Percentiles rank a stretch among this genome's conserved stretches.
phyloP scores from a whole-genome alignment of 768 basidiomycete species.

The Fistulinella prunicolor region DNA sequence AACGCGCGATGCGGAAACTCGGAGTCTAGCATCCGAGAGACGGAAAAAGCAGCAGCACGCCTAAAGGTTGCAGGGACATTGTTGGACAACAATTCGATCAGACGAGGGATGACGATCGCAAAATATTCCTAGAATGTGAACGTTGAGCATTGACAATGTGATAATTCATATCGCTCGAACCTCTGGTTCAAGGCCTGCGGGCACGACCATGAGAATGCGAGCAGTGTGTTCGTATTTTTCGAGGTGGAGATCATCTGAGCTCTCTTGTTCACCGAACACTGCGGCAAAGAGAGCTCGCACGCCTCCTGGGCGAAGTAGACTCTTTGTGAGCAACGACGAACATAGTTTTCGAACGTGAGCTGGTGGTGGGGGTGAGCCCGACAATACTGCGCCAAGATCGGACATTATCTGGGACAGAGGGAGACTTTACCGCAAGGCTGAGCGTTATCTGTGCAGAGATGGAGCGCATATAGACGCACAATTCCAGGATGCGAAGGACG shows the following conservation, averaged over 20 bases:
- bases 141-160: conserved; percentile 4
- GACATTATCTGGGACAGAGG: conserved; percentile 64
- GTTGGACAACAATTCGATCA: conserved; percentile 49
- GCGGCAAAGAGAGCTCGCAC: conserved; percentile 66
- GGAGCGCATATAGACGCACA: conserved; percentile 46
- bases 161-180: no score
- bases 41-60: conserved; percentile 63
- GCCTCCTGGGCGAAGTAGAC: conserved; percentile 69
- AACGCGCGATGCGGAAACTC: conserved; percentile 17
- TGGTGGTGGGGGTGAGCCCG: conserved; percentile 39
- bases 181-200: conserved; percentile 50
- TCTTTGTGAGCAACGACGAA: conserved; percentile 61
- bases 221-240: conserved; percentile 76
- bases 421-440: conserved; percentile 37
- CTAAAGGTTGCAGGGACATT: conserved; percentile 39
- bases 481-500: conserved; percentile 54
- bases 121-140: conserved; percentile 56
- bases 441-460: conserved; percentile 8
- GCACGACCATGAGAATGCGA: conserved; percentile 59
- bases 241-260: conserved; percentile 49
- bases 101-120: conserved; percentile 47
- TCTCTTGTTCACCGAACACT: conserved; percentile 62
- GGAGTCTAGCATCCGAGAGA: conserved; percentile 61
- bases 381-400: conserved; percentile 59
- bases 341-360: conserved; percentile 57